Percentiles rank a stretch among this genome's conserved stretches.
These are phyloP conservation scores for Tuber brumale DNA, from an alignment of 495 filamentous ascomycete genomes.

Conservation along the genomic window DNA sequence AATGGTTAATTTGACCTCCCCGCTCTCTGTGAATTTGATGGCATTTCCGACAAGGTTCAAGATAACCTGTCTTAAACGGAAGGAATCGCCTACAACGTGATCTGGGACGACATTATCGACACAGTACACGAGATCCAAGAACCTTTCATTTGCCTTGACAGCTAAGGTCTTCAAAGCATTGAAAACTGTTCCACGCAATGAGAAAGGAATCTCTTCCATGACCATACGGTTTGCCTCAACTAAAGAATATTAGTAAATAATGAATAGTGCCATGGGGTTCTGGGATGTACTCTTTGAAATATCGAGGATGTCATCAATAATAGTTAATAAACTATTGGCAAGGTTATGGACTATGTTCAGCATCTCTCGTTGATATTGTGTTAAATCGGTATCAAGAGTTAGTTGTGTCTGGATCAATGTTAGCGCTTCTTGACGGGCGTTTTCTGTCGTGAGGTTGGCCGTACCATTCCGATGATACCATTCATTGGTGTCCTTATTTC, in stretches of 20 bases:
- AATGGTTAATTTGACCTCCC: slow-evolving; percentile 92
- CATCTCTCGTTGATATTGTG: slow-evolving; percentile 95
- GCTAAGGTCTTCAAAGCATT: slow-evolving; percentile 94
- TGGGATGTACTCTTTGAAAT: slow-evolving; percentile 69
- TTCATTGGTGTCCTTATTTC: slow-evolving; percentile 97
- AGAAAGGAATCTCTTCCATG: slow-evolving; percentile 97
- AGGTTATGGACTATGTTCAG: slow-evolving; percentile 97
- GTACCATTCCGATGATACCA: slow-evolving; percentile 45
- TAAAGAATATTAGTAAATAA: slow-evolving; percentile 4
- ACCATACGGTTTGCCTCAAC: slow-evolving; percentile 98
- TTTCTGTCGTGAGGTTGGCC: background rate
- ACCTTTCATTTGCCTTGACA: slow-evolving; percentile 95
- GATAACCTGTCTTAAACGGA: slow-evolving; percentile 92
- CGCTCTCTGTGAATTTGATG: slow-evolving; percentile 96
- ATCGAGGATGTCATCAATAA: slow-evolving; percentile 98
- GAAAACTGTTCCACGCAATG: slow-evolving; percentile 90
- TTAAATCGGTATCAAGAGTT: slow-evolving; percentile 90
- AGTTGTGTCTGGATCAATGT: slow-evolving; percentile 89
- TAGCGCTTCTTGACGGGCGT: slow-evolving; percentile 44
- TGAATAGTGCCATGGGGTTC: background rate
- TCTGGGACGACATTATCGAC: slow-evolving; percentile 93
- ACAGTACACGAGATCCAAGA: slow-evolving; percentile 85
- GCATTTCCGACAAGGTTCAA: slow-evolving; percentile 74
- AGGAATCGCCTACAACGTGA: slow-evolving; percentile 94
- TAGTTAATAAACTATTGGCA: slow-evolving; percentile 92